phyloP scores from a whole-genome alignment of 2,329 filamentous ascomycete genomes.

The Onygenales sp. region DNA sequence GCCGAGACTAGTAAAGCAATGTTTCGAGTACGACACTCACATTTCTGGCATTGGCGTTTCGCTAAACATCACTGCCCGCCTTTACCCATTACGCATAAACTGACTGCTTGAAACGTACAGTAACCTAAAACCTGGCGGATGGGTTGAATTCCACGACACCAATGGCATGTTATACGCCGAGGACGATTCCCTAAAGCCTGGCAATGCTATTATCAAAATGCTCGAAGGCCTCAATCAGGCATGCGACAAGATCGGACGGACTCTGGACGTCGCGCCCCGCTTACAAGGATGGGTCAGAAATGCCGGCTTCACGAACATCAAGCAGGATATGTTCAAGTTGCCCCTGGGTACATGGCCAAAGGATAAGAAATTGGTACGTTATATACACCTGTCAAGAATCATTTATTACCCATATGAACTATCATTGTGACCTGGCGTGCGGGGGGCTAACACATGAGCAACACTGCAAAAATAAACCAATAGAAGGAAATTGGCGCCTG shows the following conservation, averaged over 20 bases:
- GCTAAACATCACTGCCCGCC: background rate
- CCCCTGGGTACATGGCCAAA: constrained; percentile 17
- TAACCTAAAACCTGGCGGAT: constrained; percentile 15
- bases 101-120: background rate
- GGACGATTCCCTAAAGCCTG: constrained; percentile 15
- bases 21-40: constrained; percentile 26
- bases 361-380: constrained; percentile 11
- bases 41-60: background rate
- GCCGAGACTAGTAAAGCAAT: constrained; percentile 37
- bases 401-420: no score
- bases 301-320: constrained; percentile 15
- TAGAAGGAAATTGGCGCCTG: no score
- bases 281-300: constrained; percentile 10
- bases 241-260: constrained; percentile 13
- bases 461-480: no score
- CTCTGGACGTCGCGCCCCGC: constrained; percentile 5
- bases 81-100: background rate
- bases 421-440: no score
- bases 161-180: constrained; percentile 19
- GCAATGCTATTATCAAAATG: constrained; percentile 14
- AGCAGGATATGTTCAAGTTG: constrained; percentile 15
- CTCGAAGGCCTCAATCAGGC: constrained; percentile 17
- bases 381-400: no score
- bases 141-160: constrained; percentile 27
- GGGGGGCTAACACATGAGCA: no score